Evolutionary conservation across 1,284 basidiomycete genomes (phyloP), one percentile per base, ranked within the genome.

Genomic region (Malassezia brasiliensis): DNA sequence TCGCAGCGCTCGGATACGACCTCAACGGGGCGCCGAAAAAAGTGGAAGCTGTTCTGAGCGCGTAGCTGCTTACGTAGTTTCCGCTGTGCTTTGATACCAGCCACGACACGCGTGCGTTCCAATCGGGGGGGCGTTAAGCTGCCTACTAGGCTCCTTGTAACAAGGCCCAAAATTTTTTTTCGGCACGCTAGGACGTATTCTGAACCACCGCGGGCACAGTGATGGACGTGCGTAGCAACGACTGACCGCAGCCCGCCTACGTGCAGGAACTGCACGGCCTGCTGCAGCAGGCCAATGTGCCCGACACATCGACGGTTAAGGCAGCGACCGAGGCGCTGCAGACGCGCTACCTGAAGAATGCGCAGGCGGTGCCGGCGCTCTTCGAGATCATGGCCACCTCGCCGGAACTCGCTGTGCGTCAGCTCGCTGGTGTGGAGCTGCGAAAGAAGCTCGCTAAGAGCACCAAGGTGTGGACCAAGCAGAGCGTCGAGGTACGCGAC

Each of bases 401-500:
- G 30, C 86, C 86, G 17, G 87, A 91, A 76, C 76, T 67, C n/a
- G 63, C 62, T 17, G 85, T 96, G 59, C 88, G 93, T 53, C 94
- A 99, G 83, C 83, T 99, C 20, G 88, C 91, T 47, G 90, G 91
- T n/a, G 91, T 98, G 56, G 94, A 99, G 79, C 81, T 96, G 71
- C 82, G 94, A 65, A 99, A 99, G 80, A 86, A 93, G 60, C 82
- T 98, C 55, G 77, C 81, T 25, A 82, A 84, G 75, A 85, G 85
- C 69, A 86, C 85, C 65, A 84, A 83, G 75, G 78, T 91, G 37
- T 96, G 94, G 93, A 80, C 83, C 37, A 80, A 83, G 66, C 81
- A 90, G 52, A 77, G 83, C 40, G 81, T 82, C 71, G 78, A 81
- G 46, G 81, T 87, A 60, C 84, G 93, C 50, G 79, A 83, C 63